Percentiles rank a stretch among this genome's conserved stretches.
Conservation (phyloP, 2,329 filamentous ascomycete genomes). For the Epichloe festucae region DNA sequence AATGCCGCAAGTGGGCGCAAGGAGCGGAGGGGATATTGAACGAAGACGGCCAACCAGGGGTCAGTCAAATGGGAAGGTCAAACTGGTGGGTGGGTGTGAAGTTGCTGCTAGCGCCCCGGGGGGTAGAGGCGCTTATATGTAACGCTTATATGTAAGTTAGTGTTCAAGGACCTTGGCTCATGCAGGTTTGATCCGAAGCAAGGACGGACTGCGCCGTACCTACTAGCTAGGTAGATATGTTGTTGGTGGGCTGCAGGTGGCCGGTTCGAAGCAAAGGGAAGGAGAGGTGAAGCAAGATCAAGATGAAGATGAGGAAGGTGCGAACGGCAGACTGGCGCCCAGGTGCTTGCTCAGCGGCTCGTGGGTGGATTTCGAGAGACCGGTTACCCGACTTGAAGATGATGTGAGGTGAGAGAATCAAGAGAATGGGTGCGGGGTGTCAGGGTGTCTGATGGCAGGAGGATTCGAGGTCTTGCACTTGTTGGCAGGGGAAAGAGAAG, state of each 20-base stretch:
- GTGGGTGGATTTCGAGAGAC: background rate
- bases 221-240: background rate
- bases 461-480: background rate
- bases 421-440: background rate
- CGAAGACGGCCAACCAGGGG: constrained; percentile 1
- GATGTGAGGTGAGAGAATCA: background rate
- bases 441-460: too few species aligned
- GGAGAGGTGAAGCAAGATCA: background rate
- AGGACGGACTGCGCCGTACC: background rate
- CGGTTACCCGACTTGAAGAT: background rate
- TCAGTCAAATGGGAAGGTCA: background rate
- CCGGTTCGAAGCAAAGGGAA: background rate
- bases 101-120: background rate
- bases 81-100: background rate
- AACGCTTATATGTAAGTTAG: too few species aligned
- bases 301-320: background rate
- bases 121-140: background rate
- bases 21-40: background rate
- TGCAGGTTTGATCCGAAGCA: too few species aligned
- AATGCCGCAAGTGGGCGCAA: background rate
- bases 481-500: background rate
- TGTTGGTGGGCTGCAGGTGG: background rate
- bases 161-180: too few species aligned
- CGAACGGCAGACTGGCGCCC: background rate
- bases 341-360: background rate